These are phyloP conservation scores for Termitomyces sp. DNA, from an alignment of 768 basidiomycete genomes.

Conservation along the genomic window DNA sequence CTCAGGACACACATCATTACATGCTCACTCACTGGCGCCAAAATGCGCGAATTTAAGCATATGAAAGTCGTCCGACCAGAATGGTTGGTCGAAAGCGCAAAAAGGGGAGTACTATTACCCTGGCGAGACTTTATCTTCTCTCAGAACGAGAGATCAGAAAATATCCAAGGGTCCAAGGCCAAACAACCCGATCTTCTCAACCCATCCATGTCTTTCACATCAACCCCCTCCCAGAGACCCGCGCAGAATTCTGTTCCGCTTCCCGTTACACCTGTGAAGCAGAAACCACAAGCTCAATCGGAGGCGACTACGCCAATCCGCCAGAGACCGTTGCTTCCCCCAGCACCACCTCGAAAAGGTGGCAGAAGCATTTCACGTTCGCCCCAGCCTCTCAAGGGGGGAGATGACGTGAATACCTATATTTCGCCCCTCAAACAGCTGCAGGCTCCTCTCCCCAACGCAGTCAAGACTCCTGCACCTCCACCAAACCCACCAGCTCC, in stretches of 20 bases:
- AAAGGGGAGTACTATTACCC: constrained; percentile 63
- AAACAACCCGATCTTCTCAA: constrained; percentile 35
- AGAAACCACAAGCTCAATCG: background rate
- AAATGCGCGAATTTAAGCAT: constrained; percentile 82
- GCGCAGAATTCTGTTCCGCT: background rate
- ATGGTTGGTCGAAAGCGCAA: constrained; percentile 85
- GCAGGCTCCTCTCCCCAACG: background rate
- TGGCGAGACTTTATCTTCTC: constrained; percentile 76
- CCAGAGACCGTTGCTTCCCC: background rate
- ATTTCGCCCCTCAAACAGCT: background rate
- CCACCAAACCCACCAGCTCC: background rate
- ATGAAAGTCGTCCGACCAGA: constrained; percentile 90
- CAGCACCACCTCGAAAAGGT: constrained; percentile 1
- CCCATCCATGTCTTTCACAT: constrained; percentile 15
- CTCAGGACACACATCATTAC: constrained; percentile 89
- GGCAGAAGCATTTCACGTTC: background rate
- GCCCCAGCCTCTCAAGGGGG: background rate
- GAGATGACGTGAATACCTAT: background rate
- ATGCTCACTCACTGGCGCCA: constrained; percentile 85
- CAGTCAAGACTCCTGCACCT: background rate
- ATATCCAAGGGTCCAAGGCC: constrained; percentile 45
- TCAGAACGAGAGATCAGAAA: constrained; percentile 46
- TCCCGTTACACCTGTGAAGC: constrained; percentile 12
- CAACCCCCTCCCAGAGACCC: background rate
- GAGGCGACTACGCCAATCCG: background rate